Evolutionary conservation across 441 rosid species (phyloP).

Genomic region (Euphorbia schlechtendalii): DNA sequence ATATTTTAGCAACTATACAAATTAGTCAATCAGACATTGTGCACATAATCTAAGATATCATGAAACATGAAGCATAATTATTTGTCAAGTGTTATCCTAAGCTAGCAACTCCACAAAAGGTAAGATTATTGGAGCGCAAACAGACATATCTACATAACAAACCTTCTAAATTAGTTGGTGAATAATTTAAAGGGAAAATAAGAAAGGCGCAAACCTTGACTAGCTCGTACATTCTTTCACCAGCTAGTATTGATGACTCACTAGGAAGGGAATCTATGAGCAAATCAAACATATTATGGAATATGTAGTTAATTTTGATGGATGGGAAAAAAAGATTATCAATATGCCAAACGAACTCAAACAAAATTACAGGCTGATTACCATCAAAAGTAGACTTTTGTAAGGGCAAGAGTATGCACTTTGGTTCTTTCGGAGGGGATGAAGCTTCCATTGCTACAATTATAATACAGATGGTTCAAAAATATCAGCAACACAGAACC

Average conservation of each 20-base stretch:
- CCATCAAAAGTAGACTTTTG: constrained; percentile 51
- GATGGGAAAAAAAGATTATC: not conserved
- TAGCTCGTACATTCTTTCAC: constrained; percentile 72
- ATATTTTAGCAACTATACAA: constrained; percentile 9
- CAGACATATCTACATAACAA: not conserved
- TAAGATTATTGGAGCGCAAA: not conserved
- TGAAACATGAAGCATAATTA: not conserved
- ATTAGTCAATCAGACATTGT: not conserved
- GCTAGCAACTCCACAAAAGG: not conserved
- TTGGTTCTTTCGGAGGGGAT: constrained; percentile 75
- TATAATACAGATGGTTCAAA: constrained; percentile 17
- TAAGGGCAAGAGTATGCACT: constrained; percentile 59
- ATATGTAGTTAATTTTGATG: constrained; percentile 9
- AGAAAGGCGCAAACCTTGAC: constrained; percentile 63
- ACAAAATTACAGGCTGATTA: constrained; percentile 23
- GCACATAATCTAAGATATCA: not conserved
- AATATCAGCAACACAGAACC: constrained; percentile 18
- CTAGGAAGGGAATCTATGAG: constrained; percentile 44
- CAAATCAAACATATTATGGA: constrained; percentile 14
- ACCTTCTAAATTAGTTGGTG: not conserved
- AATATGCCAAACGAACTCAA: constrained; percentile 1
- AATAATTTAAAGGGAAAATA: not conserved
- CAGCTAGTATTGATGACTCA: constrained; percentile 67
- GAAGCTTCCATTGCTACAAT: constrained; percentile 81
- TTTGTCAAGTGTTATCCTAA: not conserved